Base-by-base conservation (phyloP, 139 green algal species). In the Marvania coccoides region DNA sequence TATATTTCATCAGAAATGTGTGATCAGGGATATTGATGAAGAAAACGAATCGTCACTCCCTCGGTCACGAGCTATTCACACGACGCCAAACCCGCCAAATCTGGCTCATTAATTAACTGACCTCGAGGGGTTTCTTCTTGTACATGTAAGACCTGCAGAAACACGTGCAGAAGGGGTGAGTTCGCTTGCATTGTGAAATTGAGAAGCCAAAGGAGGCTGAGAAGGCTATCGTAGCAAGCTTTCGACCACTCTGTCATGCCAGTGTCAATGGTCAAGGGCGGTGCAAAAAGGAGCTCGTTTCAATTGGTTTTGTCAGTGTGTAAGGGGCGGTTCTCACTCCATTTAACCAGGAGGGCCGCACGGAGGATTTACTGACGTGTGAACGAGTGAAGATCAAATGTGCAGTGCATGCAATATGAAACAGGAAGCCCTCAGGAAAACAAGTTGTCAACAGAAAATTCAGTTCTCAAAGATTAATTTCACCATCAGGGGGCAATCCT, bases 401-500 rank as follows among this genome's bases (percentile, higher is more conserved):
- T 45, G 31, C 31, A 35, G 19, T 26, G 42, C 48, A 28, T 59
- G 48, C 42, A 53, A 35, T 28, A 26, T 7, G 8, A 26, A 28
- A 33, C 40, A 57, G 46, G 24, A 34, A 8, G 26, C 71, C 71
- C 71, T 78, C 71, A 78, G 71, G 62, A 26, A 51, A 42, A 65
- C 38, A 71, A 58, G 35, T 37, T 75, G 42, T 74, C 65, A 46
- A 79, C 59, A 66, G 53, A 39, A 60, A 46, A 5, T 74, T 79
- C 65, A 62, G 72, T 71, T 79, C 72, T 79, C 72, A 79, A 79
- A 79, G 72, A 79, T 79, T 79, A 63, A 38, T 19, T 70, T 58
- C 40, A 34, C 36, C 71, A 78, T 78, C 71, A 74, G 19, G 12
- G 71, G 71, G 71, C 31, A n/a, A n/a, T n/a, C n/a, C n/a, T n/a